phyloP scores from a whole-genome alignment of 73 alveolate genomes.

The Paramecium sonneborni region DNA sequence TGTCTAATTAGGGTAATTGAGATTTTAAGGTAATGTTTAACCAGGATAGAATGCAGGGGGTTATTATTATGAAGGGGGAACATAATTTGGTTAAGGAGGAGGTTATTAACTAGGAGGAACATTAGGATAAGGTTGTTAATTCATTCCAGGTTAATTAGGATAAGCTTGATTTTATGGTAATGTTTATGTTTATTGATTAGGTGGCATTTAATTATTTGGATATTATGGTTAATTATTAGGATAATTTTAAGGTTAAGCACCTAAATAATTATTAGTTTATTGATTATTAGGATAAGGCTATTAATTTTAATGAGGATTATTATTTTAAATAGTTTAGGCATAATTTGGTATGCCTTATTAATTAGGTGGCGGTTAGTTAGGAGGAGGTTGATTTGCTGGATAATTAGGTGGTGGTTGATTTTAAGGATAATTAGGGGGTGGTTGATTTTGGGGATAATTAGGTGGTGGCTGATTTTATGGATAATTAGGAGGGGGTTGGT shows the following conservation, averaged over 20 bases:
- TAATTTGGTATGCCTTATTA: not conserved
- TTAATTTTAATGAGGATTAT: not conserved
- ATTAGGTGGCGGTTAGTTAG: not conserved
- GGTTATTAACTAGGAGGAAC: not conserved
- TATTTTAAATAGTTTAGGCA: not conserved
- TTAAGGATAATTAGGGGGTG: not conserved
- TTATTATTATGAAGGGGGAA: not conserved
- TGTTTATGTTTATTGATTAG: not conserved
- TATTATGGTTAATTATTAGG: not conserved
- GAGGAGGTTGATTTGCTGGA: not conserved
- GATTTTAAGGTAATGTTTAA: not conserved
- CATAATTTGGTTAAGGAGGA: not conserved
- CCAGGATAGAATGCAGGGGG: slow-evolving; percentile 40
- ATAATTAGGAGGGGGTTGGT: not conserved
- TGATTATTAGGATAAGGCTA: not conserved
- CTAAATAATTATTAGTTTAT: not conserved
- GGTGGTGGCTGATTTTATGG: not conserved
- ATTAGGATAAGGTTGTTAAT: not conserved
- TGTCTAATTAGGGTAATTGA: not conserved
- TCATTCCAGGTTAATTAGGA: not conserved
- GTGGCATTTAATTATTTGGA: not conserved
- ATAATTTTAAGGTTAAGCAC: not conserved
- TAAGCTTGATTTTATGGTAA: not conserved
- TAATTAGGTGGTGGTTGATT: not conserved
- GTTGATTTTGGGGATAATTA: not conserved